Evolutionary conservation across 2,329 filamentous ascomycete species (phyloP).

Genomic region (Nigrospora oryzae): DNA sequence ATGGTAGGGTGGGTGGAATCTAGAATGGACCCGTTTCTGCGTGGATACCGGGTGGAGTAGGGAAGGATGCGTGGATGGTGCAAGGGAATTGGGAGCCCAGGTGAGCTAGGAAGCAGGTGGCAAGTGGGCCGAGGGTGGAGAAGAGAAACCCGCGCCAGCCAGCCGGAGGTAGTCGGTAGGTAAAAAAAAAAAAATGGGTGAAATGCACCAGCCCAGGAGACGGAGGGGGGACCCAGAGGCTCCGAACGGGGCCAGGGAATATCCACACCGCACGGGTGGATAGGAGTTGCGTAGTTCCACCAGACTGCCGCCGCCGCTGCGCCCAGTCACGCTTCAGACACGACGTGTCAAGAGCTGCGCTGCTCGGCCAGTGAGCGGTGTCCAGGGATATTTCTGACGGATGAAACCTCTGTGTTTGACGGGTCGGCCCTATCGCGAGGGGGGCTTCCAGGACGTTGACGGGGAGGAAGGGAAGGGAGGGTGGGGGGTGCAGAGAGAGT

Average conservation of each 20-base stretch:
- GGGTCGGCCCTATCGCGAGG: slow-evolving; percentile 2
- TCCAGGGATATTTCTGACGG: slow-evolving; percentile 4
- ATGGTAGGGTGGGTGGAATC: too few species aligned
- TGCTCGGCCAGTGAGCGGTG: slow-evolving; percentile 1
- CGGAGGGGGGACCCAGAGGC: neutral
- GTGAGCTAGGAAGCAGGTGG: slow-evolving; percentile 2
- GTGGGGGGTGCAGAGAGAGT: slow-evolving; percentile 10
- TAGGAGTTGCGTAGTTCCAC: slow-evolving; percentile 3
- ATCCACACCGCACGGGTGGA: slow-evolving; percentile 1
- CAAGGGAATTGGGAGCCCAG: too few species aligned
- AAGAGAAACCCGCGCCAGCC: neutral
- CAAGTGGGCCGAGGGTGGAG: slow-evolving; percentile 1
- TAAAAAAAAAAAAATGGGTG: neutral
- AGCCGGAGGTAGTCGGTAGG: neutral
- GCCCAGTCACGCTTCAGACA: slow-evolving; percentile 7
- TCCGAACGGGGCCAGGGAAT: neutral
- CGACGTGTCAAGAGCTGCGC: slow-evolving; percentile 3
- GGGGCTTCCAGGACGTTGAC: slow-evolving; percentile 3
- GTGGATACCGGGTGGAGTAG: too few species aligned
- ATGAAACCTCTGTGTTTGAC: slow-evolving; percentile 6
- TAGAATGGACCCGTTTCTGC: too few species aligned
- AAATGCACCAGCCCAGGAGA: neutral
- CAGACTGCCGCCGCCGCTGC: slow-evolving; percentile 2
- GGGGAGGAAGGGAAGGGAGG: slow-evolving; percentile 8
- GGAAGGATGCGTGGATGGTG: too few species aligned